phyloP scores from a whole-genome alignment of 257 asterid genomes.

The Mentha longifolia region DNA sequence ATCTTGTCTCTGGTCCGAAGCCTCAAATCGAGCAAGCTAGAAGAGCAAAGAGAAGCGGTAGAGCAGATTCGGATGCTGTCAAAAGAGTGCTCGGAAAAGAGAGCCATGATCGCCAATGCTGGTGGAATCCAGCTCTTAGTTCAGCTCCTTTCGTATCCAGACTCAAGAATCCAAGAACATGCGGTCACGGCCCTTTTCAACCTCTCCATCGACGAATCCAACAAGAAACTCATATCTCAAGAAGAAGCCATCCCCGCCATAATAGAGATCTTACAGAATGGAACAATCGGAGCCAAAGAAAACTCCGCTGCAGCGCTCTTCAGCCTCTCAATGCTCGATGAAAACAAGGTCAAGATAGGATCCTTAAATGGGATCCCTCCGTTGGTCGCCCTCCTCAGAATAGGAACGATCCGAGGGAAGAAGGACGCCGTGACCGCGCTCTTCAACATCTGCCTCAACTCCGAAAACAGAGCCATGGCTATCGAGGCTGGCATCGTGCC shows the following conservation, averaged over 20 bases:
- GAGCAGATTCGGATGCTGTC: constrained; percentile 69
- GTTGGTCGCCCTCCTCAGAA: constrained; percentile 49
- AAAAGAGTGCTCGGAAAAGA: constrained; percentile 69
- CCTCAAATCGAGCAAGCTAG: constrained; percentile 60
- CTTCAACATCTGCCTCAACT: constrained; percentile 68
- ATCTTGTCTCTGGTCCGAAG: constrained; percentile 46
- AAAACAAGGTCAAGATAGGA: constrained; percentile 75
- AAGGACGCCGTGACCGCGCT: constrained; percentile 87
- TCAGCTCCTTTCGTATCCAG: constrained; percentile 71
- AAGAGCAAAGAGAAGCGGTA: constrained; percentile 71
- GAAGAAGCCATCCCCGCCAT: constrained; percentile 67
- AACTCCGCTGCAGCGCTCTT: constrained; percentile 88
- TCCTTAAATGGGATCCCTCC: constrained; percentile 73
- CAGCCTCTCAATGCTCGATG: constrained; percentile 85
- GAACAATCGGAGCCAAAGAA: constrained; percentile 66
- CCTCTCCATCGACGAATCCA: constrained; percentile 80
- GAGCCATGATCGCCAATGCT: constrained; percentile 57
- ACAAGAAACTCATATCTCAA: constrained; percentile 70
- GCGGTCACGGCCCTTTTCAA: constrained; percentile 83
- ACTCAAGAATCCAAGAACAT: constrained; percentile 77
- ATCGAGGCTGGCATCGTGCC: constrained; percentile 68
- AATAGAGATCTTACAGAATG: constrained; percentile 63
- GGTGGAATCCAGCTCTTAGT: constrained; percentile 79
- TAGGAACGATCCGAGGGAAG: constrained; percentile 77
- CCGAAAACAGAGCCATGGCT: constrained; percentile 58